Evolutionary conservation across 2,329 filamentous ascomycete species (phyloP), one percentile per base, ranked within the genome.

Genomic region (Neofusicoccum parvum): DNA sequence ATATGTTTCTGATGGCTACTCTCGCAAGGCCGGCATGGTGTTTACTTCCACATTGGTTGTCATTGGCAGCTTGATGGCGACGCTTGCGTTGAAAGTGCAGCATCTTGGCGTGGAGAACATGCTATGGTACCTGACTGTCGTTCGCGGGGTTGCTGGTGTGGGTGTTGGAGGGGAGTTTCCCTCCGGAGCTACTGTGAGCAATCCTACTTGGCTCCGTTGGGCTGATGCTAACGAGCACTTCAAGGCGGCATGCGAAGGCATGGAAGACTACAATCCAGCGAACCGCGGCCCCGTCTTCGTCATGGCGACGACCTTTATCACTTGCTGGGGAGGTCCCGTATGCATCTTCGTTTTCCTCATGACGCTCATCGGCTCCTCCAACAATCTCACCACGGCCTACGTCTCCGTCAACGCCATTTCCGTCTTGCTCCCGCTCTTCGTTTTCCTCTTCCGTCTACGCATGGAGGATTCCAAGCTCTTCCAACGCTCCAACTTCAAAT

Each of bases 201-300:
- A 32, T 3, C 10, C 32, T 46, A 14, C 15, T 12, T 5, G n/a
- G 10, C 9, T n/a, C 12, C 3, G 5, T 34, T 5, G 4, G 37
- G 2, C 81, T 83, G 64, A 84, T 82, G 82, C 84, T 84, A 78
- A 74, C 85, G 75, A 83, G 80, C 0, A 72, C 85, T 17, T 78
- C 81, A 5, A 78, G 83, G 56, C 56, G 10, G 56, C 45, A 12
- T 46, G 56, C 12, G 56, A 60, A 48, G 83, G 83, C 5, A 75
- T 83, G 20, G 79, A 84, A 71, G 80, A 81, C 2, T 80, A 81
- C 49, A 84, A 84, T 66, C 81, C 84, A 49, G 74, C 78, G 66
- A 77, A 48, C 15, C 56, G 56, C 3, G 56, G 56, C 10, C 56
- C 56, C 23, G 17, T 60, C 20, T 60, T 60, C n/a, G 56, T 60